phyloP scores from a whole-genome alignment of 2,329 filamentous ascomycete species.

The Penicillium frequentans region DNA sequence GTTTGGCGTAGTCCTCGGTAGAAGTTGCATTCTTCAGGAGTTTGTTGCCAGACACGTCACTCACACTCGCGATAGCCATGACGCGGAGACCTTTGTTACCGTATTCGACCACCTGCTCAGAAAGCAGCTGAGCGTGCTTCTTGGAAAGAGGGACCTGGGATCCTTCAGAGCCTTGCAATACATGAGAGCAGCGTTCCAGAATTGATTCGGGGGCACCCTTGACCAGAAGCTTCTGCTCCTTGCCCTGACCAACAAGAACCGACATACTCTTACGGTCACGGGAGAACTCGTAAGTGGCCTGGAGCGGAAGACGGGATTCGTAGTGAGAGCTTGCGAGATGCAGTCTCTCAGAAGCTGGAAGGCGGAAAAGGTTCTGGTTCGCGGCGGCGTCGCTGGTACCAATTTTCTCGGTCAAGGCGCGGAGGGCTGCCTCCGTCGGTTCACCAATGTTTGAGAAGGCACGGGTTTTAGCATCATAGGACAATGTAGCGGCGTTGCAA shows the following conservation, averaged over 20 bases:
- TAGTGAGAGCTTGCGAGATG: conserved; percentile 84
- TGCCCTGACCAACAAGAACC: conserved; percentile 73
- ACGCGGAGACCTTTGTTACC: conserved; percentile 91
- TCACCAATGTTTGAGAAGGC: conserved; percentile 84
- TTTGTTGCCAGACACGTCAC: conserved; percentile 70
- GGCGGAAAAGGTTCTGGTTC: conserved; percentile 53
- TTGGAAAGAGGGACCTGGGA: conserved; percentile 71
- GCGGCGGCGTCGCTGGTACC: conserved; percentile 70
- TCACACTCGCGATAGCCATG: conserved; percentile 84
- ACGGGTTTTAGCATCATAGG: conserved; percentile 74
- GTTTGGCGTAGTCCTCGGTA: conserved; percentile 75
- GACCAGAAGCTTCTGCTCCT: conserved; percentile 78
- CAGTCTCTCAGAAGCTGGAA: conserved; percentile 61
- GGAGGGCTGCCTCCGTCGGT: conserved; percentile 89
- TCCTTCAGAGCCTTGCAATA: conserved; percentile 74
- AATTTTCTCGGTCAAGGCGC: conserved; percentile 90
- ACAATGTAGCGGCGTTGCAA: conserved; percentile 85
- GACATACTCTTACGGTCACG: conserved; percentile 99
- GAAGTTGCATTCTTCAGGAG: conserved; percentile 75
- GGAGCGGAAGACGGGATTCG: conserved; percentile 69
- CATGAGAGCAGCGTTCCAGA: conserved; percentile 85
- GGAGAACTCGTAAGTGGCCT: conserved; percentile 95
- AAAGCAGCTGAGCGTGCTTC: conserved; percentile 68
- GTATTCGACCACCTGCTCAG: conserved; percentile 81
- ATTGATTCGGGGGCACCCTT: conserved; percentile 96